Percentiles rank a stretch among this genome's conserved stretches.
Conservation (phyloP, 305 asterid genomes). For the Fraxinus angustifolia region DNA sequence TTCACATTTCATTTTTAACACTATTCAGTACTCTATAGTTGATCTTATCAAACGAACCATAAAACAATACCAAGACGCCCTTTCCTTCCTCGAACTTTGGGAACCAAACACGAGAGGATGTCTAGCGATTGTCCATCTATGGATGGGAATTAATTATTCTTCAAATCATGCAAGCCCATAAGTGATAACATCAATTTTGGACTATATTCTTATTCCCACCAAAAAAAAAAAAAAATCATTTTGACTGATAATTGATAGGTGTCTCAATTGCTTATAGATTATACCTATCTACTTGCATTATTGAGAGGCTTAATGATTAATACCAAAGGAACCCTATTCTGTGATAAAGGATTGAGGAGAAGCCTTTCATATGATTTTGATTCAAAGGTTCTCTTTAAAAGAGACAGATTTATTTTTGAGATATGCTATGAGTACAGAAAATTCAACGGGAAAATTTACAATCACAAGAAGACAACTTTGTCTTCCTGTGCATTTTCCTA, state of each 20-base stretch:
- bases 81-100: constrained; percentile 40
- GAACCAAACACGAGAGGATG: constrained; percentile 34
- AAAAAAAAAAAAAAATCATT: not conserved
- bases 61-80: not conserved
- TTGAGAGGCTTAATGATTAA: constrained; percentile 24
- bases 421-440: no score
- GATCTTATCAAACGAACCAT: not conserved
- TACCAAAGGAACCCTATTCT: constrained; percentile 63
- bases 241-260: constrained; percentile 30
- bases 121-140: constrained; percentile 35
- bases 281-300: constrained; percentile 17
- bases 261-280: constrained; percentile 25
- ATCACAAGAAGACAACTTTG: no score
- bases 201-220: not conserved
- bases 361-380: constrained; percentile 30
- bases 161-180: constrained; percentile 6
- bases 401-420: constrained; percentile 28
- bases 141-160: constrained; percentile 23
- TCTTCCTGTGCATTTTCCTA: no score
- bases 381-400: constrained; percentile 53
- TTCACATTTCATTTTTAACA: not conserved
- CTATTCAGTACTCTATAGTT: not conserved
- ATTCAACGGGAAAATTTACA: no score
- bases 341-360: constrained; percentile 50
- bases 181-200: constrained; percentile 16